A percentile compares a stretch with the other conserved stretches of the same genome.
Conservation (phyloP, 140 eudicot genomes). For the Senecio squalidus region DNA sequence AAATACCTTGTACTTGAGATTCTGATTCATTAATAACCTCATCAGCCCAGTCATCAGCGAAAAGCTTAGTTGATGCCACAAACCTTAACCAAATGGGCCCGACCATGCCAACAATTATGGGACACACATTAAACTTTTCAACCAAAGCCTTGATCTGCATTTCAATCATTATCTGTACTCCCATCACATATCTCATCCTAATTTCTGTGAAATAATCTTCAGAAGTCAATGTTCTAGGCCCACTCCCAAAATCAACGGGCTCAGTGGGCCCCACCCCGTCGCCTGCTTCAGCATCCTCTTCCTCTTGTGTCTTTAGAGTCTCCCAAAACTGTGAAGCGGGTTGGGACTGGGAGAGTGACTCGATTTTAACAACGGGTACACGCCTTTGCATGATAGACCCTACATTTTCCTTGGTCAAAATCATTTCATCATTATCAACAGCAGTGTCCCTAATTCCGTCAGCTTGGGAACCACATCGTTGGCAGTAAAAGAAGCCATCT, state of each 20-base stretch:
- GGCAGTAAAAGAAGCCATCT: constrained; percentile 73
- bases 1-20: constrained; percentile 55
- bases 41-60: constrained; percentile 72
- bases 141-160: constrained; percentile 68
- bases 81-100: constrained; percentile 59
- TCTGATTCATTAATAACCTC: constrained; percentile 53
- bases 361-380: constrained; percentile 17
- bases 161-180: constrained; percentile 66
- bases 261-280: constrained; percentile 59
- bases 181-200: constrained; percentile 67
- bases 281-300: constrained; percentile 17
- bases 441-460: constrained; percentile 52
- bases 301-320: constrained; percentile 19
- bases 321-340: constrained; percentile 45
- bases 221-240: constrained; percentile 15
- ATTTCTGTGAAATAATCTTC: constrained; percentile 51
- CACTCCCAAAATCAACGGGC: constrained; percentile 58
- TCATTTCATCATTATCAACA: constrained; percentile 40
- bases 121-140: constrained; percentile 55
- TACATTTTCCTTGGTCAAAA: constrained; percentile 19
- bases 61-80: constrained; percentile 42
- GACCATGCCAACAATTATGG: constrained; percentile 48
- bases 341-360: constrained; percentile 43
- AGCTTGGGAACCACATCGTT: constrained; percentile 49
- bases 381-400: constrained; percentile 26